Percentiles rank a stretch among this genome's conserved stretches.
These are phyloP conservation scores for Pseudognaphalium luteoalbum DNA, from an alignment of 129 eudicot species.

Conservation along the genomic window DNA sequence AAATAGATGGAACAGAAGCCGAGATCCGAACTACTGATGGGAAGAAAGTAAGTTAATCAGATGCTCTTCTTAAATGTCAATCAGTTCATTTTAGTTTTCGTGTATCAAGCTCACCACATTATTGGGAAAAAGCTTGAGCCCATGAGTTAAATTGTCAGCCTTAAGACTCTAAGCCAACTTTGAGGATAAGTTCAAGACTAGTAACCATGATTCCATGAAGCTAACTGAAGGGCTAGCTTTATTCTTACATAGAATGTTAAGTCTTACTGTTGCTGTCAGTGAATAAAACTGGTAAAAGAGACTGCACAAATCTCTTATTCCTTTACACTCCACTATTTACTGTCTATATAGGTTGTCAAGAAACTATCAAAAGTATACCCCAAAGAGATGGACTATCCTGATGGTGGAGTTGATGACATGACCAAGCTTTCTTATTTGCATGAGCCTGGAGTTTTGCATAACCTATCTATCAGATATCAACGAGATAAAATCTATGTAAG, in stretches of 20 bases:
- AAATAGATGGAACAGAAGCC: constrained; percentile 73
- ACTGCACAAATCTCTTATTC: constrained; percentile 11
- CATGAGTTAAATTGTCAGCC: neutral
- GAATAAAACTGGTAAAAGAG: neutral
- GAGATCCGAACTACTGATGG: constrained; percentile 69
- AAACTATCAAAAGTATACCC: constrained; percentile 59
- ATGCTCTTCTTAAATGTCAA: constrained; percentile 8
- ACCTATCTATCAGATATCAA: constrained; percentile 75
- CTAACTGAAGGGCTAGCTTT: neutral
- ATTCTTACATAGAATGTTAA: constrained; percentile 34
- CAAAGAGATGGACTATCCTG: constrained; percentile 85
- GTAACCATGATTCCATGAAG: neutral
- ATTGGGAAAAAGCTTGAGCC: neutral
- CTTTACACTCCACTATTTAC: constrained; percentile 14
- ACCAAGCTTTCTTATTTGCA: constrained; percentile 72
- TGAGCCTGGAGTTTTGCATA: constrained; percentile 97
- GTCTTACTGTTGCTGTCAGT: constrained; percentile 1
- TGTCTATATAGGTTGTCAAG: constrained; percentile 50
- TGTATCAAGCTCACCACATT: constrained; percentile 13
- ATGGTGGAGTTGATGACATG: constrained; percentile 99
- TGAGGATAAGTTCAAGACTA: neutral
- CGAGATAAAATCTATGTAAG: constrained; percentile 95
- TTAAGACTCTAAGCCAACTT: neutral
- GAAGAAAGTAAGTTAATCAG: constrained; percentile 52
- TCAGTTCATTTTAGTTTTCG: constrained; percentile 14